These are phyloP conservation scores for Zizania palustris DNA, from an alignment of 202 grass and related monocot genomes.

Conservation along the genomic window DNA sequence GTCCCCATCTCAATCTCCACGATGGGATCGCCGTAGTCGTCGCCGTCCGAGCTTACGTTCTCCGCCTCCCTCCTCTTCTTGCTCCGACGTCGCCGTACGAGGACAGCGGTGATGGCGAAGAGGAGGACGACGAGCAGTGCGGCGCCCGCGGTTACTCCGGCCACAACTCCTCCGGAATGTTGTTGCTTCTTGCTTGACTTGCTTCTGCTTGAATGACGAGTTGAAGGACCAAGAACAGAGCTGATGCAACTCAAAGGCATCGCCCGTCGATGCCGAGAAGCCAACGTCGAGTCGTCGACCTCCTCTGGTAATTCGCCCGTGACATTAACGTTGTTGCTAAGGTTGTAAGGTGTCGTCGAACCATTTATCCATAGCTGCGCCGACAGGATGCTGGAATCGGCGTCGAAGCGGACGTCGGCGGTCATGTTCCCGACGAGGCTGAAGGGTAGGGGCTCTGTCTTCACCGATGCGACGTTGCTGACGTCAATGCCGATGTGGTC, in stretches of 20 bases:
- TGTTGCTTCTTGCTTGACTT: too few relatives aligned
- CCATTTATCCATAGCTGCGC: background rate
- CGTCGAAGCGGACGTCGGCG: conserved; percentile 44
- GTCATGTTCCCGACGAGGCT: conserved; percentile 12
- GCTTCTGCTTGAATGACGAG: conserved; percentile 14
- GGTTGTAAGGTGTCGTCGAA: background rate
- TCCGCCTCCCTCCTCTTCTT: conserved; percentile 22
- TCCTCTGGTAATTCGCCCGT: conserved; percentile 30
- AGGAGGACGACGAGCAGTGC: conserved; percentile 16
- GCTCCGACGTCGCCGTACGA: background rate
- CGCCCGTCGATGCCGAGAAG: conserved; percentile 46
- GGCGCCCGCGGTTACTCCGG: background rate
- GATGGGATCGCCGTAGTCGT: background rate
- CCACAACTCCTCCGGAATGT: conserved; percentile 9
- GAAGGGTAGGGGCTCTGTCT: background rate
- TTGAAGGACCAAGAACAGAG: conserved; percentile 49
- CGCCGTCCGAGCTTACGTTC: background rate
- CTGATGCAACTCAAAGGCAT: conserved; percentile 38
- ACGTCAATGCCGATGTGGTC: conserved; percentile 47
- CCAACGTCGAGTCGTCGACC: conserved; percentile 42
- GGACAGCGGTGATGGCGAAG: background rate
- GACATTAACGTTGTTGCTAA: conserved; percentile 42
- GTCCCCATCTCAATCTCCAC: conserved; percentile 40
- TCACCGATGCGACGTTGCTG: conserved; percentile 27
- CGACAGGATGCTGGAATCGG: conserved; percentile 21